Base-by-base conservation (phyloP, 768 basidiomycete species). In the Symmetrospora coprosmae region DNA sequence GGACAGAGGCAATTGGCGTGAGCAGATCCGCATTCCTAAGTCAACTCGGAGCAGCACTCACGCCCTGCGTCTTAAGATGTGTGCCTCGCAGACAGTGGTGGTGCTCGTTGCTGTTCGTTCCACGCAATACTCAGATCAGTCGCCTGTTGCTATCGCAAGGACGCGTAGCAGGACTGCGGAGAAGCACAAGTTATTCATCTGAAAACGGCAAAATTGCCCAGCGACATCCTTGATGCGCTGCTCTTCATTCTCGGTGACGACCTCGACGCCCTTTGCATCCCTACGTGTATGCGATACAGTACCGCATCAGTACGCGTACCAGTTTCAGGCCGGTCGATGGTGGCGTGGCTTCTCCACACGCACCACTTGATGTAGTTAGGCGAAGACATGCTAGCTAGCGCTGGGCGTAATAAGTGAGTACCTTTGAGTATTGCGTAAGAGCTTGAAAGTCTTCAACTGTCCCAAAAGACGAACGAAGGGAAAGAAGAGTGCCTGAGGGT, bases 1-100 rank as follows among this genome's bases (percentile, higher is more conserved):
- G 21, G 38, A 39, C 21, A 35, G 27, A 91, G 0, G 25, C 16
- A 34, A 4, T 78, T 84, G 60, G 83, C 83, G 19, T 73, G 47
- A 51, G 50, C 7, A 51, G 25, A 23, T 46, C 43, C 11, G 43
- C 21, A 46, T 8, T 11, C 11, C 9, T 46, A n/a, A 45, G 21
- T 34, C 19, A 27, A n/a, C n/a, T n/a, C n/a, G 27, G 4, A 4
- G 4, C 4, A 25, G 4, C 4, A 47, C 55, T 47, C 30, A 58
- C 55, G 4, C 55, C 55, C 30, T 58, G 55, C 2, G 55, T 58
- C 55, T 58, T 58, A 3, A 58, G 33, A 31, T 58, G 55, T 3
- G 55, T 58, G 4, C 55, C 55, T 45, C 55, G 40, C 30, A 27
- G 37, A 35, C 55, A 58, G 23, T 58, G 55, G 31, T 58, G 55